These are phyloP conservation scores for Cystoderma amianthinum DNA, from an alignment of 768 basidiomycete genomes.

Conservation along the genomic window DNA sequence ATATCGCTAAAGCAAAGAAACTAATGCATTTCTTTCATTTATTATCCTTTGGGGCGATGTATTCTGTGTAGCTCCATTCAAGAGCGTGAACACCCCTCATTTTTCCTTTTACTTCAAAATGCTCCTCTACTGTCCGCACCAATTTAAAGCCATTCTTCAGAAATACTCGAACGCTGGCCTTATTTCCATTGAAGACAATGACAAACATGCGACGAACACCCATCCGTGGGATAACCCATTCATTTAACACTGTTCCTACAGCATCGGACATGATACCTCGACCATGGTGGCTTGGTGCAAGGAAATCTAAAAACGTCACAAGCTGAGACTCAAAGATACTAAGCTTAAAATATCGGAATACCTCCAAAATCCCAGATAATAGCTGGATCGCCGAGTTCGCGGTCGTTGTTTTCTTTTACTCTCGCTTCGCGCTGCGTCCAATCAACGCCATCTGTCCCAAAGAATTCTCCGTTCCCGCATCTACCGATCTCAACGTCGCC, in stretches of 20 bases:
- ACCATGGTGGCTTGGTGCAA: conserved; percentile 55
- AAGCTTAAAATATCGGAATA: conserved; percentile 6
- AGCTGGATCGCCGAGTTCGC: conserved; percentile 37
- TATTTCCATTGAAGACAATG: conserved; percentile 44
- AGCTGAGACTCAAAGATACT: background rate
- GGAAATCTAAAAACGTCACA: conserved; percentile 11
- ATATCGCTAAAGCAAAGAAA: too few relatives aligned
- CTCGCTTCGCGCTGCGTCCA: conserved; percentile 24
- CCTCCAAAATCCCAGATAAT: conserved; percentile 31
- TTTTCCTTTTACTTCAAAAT: conserved; percentile 27
- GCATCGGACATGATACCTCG: conserved; percentile 72
- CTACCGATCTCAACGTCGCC: conserved; percentile 35
- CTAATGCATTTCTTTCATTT: background rate
- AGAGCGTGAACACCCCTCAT: conserved; percentile 26
- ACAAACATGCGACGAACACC: conserved; percentile 37
- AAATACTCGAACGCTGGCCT: conserved; percentile 57
- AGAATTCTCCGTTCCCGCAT: conserved; percentile 20
- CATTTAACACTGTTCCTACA: conserved; percentile 40
- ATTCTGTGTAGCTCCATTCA: conserved; percentile 14
- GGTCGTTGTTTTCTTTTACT: conserved; percentile 29
- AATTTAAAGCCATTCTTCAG: conserved; percentile 56
- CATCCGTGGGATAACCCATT: conserved; percentile 67
- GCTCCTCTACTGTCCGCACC: conserved; percentile 29
- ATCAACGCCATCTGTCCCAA: conserved; percentile 21
- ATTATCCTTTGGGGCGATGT: background rate